Base-by-base conservation (phyloP, 495 filamentous ascomycete genomes). In the Penicillium manginii region DNA sequence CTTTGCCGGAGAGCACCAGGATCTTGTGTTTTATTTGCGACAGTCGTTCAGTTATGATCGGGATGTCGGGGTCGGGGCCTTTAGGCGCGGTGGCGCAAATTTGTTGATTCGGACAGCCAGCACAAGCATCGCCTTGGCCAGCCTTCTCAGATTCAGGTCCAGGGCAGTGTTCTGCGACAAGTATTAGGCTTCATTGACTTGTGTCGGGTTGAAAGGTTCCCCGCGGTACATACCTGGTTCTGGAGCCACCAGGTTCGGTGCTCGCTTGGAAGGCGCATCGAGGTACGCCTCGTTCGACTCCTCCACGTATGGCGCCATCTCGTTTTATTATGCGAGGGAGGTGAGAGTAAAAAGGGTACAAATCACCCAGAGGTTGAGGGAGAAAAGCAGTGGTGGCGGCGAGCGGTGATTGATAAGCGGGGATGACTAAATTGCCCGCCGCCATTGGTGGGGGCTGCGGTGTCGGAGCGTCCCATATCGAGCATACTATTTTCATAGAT, bases 81-180 rank as follows among this genome's bases (percentile, higher is more conserved):
- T 97, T 98, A 26, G 96, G 94, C 1, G 92, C 88, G 2, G 92
- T 88, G 40, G 93, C 92, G 78, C 94, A 98, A 61, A 98, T 98
- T 14, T 83, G 73, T 81, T 98, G 93, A 75, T 98, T 98, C 3
- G 94, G 94, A 67, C 94, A 98, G 43, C 91, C 91, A 46, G 87
- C 91, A 76, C 94, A 98, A 47, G 92, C 90, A 72, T 93, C 91
- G 52, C 86, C 87, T 77, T 88, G 83, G 54, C 94, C 94, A 35
- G 94, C 94, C 64, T 86, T 73, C 60, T 91, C 81, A 23, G 91
- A 94, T 75, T 96, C 91, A 35, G 94, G 94, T 2, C 94, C 94
- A 31, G 96, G 96, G 67, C 94, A 98, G 81, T 98, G 92, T 73
- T 97, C 88, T 85, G 57, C 17, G 5, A 14, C 3, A 50, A 54